Percentiles rank a stretch among this genome's conserved stretches.
These are phyloP conservation scores for Parachlorella kessleri DNA, from an alignment of 139 green algal species.

Conservation along the genomic window DNA sequence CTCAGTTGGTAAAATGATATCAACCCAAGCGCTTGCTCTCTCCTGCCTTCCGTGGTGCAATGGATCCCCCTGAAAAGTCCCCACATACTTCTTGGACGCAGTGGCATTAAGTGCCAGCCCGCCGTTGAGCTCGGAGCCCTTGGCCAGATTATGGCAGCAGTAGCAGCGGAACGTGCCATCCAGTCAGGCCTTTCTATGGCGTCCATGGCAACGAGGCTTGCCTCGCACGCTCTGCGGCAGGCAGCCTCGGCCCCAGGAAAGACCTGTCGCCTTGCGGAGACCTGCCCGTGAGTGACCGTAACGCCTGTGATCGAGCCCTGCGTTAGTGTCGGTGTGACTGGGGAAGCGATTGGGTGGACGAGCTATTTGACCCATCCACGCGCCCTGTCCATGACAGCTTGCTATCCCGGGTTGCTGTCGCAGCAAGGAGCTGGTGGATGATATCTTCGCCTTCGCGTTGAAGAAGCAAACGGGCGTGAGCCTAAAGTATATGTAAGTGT, in stretches of 20 bases:
- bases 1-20: too few species aligned
- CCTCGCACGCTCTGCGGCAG: neutral
- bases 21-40: too few species aligned
- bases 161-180: neutral
- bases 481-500: constrained; percentile 83
- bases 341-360: too few species aligned
- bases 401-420: neutral
- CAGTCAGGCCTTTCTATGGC: neutral
- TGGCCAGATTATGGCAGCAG: neutral
- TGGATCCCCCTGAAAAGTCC: too few species aligned
- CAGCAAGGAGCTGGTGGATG: constrained; percentile 71
- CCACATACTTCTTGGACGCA: too few species aligned
- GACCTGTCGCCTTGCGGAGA: neutral
- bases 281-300: neutral
- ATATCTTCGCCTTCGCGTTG: constrained; percentile 88
- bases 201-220: neutral
- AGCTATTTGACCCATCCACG: too few species aligned
- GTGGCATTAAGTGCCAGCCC: too few species aligned
- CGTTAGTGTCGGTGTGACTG: too few species aligned
- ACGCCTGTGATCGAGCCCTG: too few species aligned
- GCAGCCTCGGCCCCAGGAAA: neutral
- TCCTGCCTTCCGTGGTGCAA: too few species aligned
- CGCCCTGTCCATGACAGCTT: too few species aligned
- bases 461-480: constrained; percentile 97
- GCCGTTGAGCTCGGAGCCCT: too few species aligned